Evolutionary conservation across 2,329 filamentous ascomycete genomes (phyloP).

Genomic region (Phialocephala subalpina): DNA sequence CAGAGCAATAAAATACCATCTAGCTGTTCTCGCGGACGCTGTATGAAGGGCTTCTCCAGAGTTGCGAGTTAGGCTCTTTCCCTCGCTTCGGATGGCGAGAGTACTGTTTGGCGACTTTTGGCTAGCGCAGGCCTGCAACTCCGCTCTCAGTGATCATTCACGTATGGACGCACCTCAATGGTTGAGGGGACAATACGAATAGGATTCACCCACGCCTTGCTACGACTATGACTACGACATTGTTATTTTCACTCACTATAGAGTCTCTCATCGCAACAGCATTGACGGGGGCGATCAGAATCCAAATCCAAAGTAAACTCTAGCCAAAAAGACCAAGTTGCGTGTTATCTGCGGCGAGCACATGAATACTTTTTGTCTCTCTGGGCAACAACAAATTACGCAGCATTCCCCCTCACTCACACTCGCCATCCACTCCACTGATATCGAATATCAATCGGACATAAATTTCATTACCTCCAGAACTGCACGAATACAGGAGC

Average conservation of each 20-base stretch:
- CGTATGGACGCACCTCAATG: conserved; percentile 9
- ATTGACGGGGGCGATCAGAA: not conserved
- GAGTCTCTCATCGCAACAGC: not conserved
- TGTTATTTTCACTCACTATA: not conserved
- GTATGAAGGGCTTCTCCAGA: conserved; percentile 15
- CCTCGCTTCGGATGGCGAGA: conserved; percentile 5
- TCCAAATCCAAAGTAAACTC: not conserved
- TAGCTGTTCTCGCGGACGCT: conserved; percentile 13
- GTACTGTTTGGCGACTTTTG: conserved; percentile 4
- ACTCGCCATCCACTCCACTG: conserved; percentile 16
- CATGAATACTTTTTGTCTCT: conserved; percentile 17
- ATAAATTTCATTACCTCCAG: conserved; percentile 7
- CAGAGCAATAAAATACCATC: conserved; percentile 17
- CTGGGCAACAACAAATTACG: conserved; percentile 22
- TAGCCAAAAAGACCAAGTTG: not conserved
- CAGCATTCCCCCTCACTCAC: conserved; percentile 27
- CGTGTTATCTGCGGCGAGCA: conserved; percentile 12
- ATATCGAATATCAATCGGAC: conserved; percentile 3
- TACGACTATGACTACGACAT: not conserved
- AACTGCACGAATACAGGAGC: not conserved
- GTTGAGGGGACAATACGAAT: conserved; percentile 4
- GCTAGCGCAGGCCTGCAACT: not conserved
- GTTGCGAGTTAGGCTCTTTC: conserved; percentile 21
- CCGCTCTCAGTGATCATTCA: conserved; percentile 1
- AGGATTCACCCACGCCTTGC: conserved; percentile 9